These are phyloP conservation scores for Polysphondylium violaceum DNA, from an alignment of 78 protist genomes.

Conservation along the genomic window DNA sequence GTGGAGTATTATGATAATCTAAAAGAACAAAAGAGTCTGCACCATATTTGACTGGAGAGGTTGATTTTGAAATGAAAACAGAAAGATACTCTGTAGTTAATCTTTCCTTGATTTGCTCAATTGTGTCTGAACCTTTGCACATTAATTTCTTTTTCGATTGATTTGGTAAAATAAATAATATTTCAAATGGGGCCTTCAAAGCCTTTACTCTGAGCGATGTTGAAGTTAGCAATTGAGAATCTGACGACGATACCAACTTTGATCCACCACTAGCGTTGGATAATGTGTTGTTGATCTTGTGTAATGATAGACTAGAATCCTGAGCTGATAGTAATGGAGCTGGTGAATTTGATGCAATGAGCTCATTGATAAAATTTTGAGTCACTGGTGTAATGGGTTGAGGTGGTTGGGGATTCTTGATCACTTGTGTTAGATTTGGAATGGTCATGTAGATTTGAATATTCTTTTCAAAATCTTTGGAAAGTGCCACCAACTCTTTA, in stretches of 20 bases:
- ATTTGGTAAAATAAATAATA: conserved; percentile 48
- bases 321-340: background rate
- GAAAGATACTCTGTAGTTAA: background rate
- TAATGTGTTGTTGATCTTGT: too few species aligned
- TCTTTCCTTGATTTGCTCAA: conserved; percentile 37
- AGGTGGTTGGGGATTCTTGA: background rate
- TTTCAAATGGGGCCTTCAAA: conserved; percentile 24
- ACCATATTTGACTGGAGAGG: background rate
- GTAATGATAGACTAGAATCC: too few species aligned
- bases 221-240: background rate
- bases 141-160: conserved; percentile 21
- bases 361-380: conserved; percentile 13
- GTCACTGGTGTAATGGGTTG: background rate
- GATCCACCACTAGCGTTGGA: background rate
- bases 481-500: conserved; percentile 13
- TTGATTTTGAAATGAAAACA: background rate
- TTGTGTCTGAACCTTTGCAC: conserved; percentile 33
- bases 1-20: conserved; percentile 39
- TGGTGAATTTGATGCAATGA: background rate
- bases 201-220: conserved; percentile 44
- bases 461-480: conserved; percentile 18
- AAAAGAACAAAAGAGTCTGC: conserved; percentile 41
- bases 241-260: background rate
- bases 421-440: conserved; percentile 8
- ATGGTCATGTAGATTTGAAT: conserved; percentile 27